A percentile compares a stretch with the other conserved stretches of the same genome.
Conservation (phyloP, 805 yeast species). For the Ogataea nonfermentans region DNA sequence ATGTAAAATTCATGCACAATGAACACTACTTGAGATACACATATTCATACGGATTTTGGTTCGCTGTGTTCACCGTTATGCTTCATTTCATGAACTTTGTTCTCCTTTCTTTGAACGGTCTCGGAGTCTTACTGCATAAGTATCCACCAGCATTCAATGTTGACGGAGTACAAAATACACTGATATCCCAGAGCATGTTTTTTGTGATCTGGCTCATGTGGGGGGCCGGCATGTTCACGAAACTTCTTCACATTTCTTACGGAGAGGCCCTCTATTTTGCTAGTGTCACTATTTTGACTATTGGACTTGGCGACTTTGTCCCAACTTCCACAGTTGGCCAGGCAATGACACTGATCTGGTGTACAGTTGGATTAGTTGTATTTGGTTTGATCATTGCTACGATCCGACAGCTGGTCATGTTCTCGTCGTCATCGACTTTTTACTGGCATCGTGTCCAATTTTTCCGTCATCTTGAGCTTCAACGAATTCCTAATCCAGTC, state of each 20-base stretch:
- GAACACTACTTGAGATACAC: conserved; percentile 18
- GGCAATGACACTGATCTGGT: conserved; percentile 59
- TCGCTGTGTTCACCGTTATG: conserved; percentile 62
- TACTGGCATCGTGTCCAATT: conserved; percentile 65
- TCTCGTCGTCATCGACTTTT: conserved; percentile 60
- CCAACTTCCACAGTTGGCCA: conserved; percentile 55
- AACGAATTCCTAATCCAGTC: conserved; percentile 18
- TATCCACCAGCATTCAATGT: conserved; percentile 74
- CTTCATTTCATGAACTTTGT: conserved; percentile 59
- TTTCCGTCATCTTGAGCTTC: conserved; percentile 38
- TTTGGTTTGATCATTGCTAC: conserved; percentile 73
- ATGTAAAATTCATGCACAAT: conserved; percentile 21
- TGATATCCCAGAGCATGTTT: conserved; percentile 69
- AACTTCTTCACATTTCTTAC: conserved; percentile 45
- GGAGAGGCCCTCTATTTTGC: conserved; percentile 74
- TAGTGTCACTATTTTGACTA: conserved; percentile 69
- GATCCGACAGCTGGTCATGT: conserved; percentile 61
- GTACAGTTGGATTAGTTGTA: conserved; percentile 66
- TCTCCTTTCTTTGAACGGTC: conserved; percentile 53
- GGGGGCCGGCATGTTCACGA: conserved; percentile 62
- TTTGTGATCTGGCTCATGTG: conserved; percentile 67
- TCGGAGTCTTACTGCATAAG: conserved; percentile 56
- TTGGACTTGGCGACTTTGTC: conserved; percentile 76
- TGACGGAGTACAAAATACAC: conserved; percentile 61
- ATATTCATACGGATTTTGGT: conserved; percentile 74